phyloP scores from a whole-genome alignment of 768 basidiomycete genomes.

The Trametes villosa region DNA sequence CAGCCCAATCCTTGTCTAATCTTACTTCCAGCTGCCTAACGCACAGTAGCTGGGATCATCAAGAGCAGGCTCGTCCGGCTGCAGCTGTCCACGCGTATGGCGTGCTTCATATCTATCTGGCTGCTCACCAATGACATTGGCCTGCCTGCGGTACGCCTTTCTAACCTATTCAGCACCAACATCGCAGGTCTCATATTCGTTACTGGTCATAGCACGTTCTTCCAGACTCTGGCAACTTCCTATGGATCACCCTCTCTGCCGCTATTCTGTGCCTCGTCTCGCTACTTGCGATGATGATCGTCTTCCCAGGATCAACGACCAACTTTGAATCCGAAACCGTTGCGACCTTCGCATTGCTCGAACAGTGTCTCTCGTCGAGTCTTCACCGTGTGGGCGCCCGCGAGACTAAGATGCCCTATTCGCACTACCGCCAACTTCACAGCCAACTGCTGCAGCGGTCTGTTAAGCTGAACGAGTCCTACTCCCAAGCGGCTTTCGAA shows the following conservation, averaged over 20 bases:
- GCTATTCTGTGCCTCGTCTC: slow-evolving; percentile 43
- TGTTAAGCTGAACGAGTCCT: slow-evolving; percentile 44
- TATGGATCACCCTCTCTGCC: slow-evolving; percentile 47
- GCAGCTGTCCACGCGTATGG: slow-evolving; percentile 48
- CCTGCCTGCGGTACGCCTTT: slow-evolving; percentile 35
- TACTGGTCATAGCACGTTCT: slow-evolving; percentile 30
- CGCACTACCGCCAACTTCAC: slow-evolving; percentile 28
- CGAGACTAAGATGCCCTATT: slow-evolving; percentile 17
- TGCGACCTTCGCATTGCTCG: slow-evolving; percentile 39
- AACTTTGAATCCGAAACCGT: slow-evolving; percentile 47
- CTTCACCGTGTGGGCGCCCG: slow-evolving; percentile 35
- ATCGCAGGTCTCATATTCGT: neutral
- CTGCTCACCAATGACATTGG: slow-evolving; percentile 45
- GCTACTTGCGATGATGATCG: slow-evolving; percentile 41
- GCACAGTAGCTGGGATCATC: slow-evolving; percentile 39
- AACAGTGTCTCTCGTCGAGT: slow-evolving; percentile 38
- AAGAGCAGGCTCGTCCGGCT: slow-evolving; percentile 52
- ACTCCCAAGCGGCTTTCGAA: slow-evolving; percentile 52
- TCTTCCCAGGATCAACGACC: slow-evolving; percentile 48
- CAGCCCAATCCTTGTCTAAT: neutral
- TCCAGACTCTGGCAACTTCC: slow-evolving; percentile 36
- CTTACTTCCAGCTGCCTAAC: neutral
- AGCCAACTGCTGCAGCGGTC: slow-evolving; percentile 40
- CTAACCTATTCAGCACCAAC: neutral
- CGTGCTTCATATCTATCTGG: slow-evolving; percentile 53